Evolutionary conservation across 257 asterid genomes (phyloP).

Genomic region (Solanum etuberosum): DNA sequence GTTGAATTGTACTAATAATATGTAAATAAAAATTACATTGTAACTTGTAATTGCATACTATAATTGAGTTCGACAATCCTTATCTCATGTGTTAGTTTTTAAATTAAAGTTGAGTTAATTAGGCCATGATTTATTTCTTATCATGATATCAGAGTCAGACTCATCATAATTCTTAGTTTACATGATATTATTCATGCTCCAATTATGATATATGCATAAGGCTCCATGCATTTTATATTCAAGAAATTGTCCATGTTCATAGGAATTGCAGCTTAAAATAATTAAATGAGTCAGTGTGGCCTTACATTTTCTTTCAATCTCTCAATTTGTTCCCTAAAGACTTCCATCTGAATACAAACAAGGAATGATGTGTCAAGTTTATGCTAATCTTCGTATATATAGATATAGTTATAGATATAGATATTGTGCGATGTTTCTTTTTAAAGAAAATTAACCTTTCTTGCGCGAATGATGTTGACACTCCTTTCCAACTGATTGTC

Average conservation of each 20-base stretch:
- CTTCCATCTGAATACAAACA: constrained; percentile 47
- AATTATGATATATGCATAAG: neutral
- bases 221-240: neutral
- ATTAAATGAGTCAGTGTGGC: neutral
- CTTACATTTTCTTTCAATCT: constrained; percentile 64
- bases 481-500: constrained; percentile 79
- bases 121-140: neutral
- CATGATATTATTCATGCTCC: neutral
- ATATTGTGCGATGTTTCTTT: neutral
- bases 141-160: neutral
- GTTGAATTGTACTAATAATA: neutral
- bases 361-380: neutral
- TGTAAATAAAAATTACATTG: neutral
- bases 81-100: neutral
- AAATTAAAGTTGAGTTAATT: neutral
- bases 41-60: neutral
- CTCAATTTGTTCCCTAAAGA: constrained; percentile 57
- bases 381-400: neutral
- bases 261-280: neutral
- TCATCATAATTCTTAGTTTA: neutral
- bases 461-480: constrained; percentile 46
- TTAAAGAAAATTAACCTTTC: constrained; percentile 34
- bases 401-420: neutral
- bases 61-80: neutral
- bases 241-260: neutral